Evolutionary conservation across 2,329 filamentous ascomycete genomes (phyloP).

Genomic region (Xylariaceae sp.): DNA sequence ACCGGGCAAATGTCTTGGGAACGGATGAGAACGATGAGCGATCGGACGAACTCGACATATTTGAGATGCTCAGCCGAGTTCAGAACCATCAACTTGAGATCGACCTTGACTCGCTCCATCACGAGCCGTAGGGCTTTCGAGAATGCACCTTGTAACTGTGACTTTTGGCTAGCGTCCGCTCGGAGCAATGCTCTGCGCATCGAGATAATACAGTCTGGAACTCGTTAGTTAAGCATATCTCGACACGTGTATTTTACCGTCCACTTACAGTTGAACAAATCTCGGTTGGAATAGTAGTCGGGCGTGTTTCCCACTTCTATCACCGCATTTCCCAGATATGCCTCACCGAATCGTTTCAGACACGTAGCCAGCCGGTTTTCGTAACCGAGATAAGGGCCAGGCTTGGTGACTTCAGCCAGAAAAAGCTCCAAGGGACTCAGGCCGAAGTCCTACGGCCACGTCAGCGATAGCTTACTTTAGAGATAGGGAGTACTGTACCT

Average conservation of each 20-base stretch:
- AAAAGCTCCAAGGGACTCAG: constrained; percentile 48
- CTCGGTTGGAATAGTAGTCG: constrained; percentile 44
- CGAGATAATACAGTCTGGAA: constrained; percentile 36
- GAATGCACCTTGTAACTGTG: constrained; percentile 36
- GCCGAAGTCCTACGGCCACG: constrained; percentile 34
- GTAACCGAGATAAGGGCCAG: constrained; percentile 39
- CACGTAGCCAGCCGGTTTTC: constrained; percentile 46
- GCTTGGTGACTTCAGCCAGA: constrained; percentile 47
- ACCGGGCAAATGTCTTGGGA: constrained; percentile 51
- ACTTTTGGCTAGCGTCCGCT: constrained; percentile 32
- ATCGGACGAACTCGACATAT: constrained; percentile 48
- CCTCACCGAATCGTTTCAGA: constrained; percentile 37
- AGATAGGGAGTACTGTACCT: constrained; percentile 20
- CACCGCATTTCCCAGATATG: constrained; percentile 38
- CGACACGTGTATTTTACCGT: background rate
- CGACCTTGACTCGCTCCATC: constrained; percentile 51
- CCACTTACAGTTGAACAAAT: constrained; percentile 43
- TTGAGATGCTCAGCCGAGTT: constrained; percentile 36
- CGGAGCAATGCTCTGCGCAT: constrained; percentile 46
- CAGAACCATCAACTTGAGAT: constrained; percentile 37
- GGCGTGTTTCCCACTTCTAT: constrained; percentile 34
- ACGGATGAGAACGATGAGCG: constrained; percentile 48
- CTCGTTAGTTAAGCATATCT: too few species aligned
- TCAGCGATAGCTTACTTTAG: constrained; percentile 8
- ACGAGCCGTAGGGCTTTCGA: constrained; percentile 38